phyloP scores from a whole-genome alignment of 2,329 filamentous ascomycete species.

The Pezicula neosporulosa region DNA sequence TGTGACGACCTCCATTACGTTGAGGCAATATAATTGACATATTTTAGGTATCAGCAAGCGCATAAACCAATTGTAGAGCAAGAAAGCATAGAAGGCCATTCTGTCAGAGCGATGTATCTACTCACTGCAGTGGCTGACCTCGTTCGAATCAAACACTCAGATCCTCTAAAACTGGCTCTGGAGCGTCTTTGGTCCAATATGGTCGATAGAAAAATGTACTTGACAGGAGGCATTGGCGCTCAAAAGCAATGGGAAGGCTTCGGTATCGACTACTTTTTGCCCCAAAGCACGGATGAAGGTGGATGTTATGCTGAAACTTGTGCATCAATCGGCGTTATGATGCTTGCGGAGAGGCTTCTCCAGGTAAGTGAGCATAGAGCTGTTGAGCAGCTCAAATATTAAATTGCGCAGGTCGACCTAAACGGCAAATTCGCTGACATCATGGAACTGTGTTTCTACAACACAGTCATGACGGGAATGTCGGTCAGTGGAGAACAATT shows the following conservation, averaged over 20 bases:
- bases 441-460: conserved; percentile 60
- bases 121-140: conserved; percentile 56
- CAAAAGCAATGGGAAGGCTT: conserved; percentile 59
- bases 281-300: conserved; percentile 55
- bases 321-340: conserved; percentile 56
- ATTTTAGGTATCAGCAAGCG: conserved; percentile 52
- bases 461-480: conserved; percentile 56
- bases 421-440: conserved; percentile 52
- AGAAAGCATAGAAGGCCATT: conserved; percentile 52
- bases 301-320: conserved; percentile 62
- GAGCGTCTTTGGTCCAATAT: conserved; percentile 55
- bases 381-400: not conserved
- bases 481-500: conserved; percentile 52
- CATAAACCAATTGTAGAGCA: conserved; percentile 53
- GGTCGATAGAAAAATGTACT: conserved; percentile 58
- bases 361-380: conserved; percentile 30
- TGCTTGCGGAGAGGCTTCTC: conserved; percentile 54
- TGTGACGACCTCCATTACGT: not conserved
- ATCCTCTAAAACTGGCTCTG: conserved; percentile 29
- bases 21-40: conserved; percentile 29
- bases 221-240: conserved; percentile 58
- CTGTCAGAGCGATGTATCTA: conserved; percentile 58
- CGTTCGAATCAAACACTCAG: conserved; percentile 32
- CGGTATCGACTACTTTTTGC: conserved; percentile 54
- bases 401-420: conserved; percentile 38